These are phyloP conservation scores for Citrus sp. DNA, from an alignment of 345 rosid species.

Conservation along the genomic window DNA sequence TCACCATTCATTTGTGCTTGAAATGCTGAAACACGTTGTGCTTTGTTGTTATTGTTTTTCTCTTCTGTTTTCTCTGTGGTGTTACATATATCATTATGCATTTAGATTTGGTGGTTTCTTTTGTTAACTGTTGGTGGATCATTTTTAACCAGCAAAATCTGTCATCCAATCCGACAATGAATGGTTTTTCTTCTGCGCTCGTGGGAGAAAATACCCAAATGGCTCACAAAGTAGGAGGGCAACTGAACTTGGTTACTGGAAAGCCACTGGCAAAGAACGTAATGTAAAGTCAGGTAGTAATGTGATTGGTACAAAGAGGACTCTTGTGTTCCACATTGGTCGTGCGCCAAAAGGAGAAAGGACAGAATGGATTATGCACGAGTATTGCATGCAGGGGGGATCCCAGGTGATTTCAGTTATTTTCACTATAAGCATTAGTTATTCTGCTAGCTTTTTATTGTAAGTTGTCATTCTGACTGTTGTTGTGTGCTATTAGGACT, in stretches of 20 bases:
- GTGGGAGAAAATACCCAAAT: constrained; percentile 85
- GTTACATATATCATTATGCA: neutral
- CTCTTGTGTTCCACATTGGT: constrained; percentile 83
- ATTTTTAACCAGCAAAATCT: constrained; percentile 47
- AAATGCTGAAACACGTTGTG: neutral
- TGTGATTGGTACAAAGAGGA: constrained; percentile 80
- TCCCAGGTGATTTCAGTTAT: constrained; percentile 45
- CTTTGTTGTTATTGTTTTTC: neutral
- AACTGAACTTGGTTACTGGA: constrained; percentile 84
- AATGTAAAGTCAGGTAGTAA: constrained; percentile 54
- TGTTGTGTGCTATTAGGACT: too few species aligned
- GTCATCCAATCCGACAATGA: constrained; percentile 64
- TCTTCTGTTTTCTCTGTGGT: neutral
- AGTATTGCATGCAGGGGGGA: constrained; percentile 59
- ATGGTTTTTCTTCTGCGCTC: constrained; percentile 87
- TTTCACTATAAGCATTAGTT: neutral
- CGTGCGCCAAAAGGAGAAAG: constrained; percentile 91
- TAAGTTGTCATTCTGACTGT: too few species aligned
- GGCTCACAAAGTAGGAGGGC: constrained; percentile 84
- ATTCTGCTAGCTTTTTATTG: neutral
- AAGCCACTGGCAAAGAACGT: constrained; percentile 90
- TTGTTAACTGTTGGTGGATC: constrained; percentile 13
- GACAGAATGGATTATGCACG: constrained; percentile 97
- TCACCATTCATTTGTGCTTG: neutral
- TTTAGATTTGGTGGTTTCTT: neutral